These are phyloP conservation scores for Mortierella sp. DNA, from an alignment of 371 early-diverging fungal genomes.

Conservation along the genomic window DNA sequence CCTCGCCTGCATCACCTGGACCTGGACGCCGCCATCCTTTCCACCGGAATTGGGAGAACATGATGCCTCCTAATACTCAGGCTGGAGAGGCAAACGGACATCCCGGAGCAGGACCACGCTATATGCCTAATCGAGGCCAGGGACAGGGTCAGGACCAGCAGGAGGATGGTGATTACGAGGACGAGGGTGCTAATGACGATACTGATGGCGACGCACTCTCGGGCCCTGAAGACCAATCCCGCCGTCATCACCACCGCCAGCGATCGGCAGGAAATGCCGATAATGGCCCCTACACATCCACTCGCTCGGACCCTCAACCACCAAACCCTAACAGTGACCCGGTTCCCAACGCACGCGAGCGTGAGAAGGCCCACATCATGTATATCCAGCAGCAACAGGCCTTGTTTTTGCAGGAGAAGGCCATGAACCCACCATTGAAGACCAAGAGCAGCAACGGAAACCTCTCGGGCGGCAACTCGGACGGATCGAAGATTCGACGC, in stretches of 20 bases:
- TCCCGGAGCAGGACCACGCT: conserved; percentile 9
- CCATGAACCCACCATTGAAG: conserved; percentile 50
- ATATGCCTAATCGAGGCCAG: conserved; percentile 24
- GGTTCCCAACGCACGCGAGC: conserved; percentile 43
- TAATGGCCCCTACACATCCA: conserved; percentile 31
- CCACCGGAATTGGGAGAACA: conserved; percentile 44
- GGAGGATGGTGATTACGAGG: conserved; percentile 53
- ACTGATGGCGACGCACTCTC: conserved; percentile 54
- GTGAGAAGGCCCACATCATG: conserved; percentile 53
- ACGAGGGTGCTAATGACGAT: conserved; percentile 47
- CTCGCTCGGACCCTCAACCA: conserved; percentile 48
- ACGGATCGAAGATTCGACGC: conserved; percentile 38
- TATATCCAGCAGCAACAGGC: conserved; percentile 58
- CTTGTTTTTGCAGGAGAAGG: conserved; percentile 52
- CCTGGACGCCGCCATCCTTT: conserved; percentile 48
- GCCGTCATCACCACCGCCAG: conserved; percentile 30
- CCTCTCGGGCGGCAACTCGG: conserved; percentile 35
- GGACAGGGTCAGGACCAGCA: conserved; percentile 55
- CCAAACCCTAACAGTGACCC: conserved; percentile 19
- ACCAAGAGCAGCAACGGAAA: conserved; percentile 51
- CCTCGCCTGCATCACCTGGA: conserved; percentile 43
- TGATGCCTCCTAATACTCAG: conserved; percentile 12
- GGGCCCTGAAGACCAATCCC: conserved; percentile 44
- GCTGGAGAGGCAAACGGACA: conserved; percentile 7
- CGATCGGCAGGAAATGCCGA: conserved; percentile 17